Conservation (phyloP, 2,329 filamentous ascomycete genomes). For the Bretziella fagacearum region DNA sequence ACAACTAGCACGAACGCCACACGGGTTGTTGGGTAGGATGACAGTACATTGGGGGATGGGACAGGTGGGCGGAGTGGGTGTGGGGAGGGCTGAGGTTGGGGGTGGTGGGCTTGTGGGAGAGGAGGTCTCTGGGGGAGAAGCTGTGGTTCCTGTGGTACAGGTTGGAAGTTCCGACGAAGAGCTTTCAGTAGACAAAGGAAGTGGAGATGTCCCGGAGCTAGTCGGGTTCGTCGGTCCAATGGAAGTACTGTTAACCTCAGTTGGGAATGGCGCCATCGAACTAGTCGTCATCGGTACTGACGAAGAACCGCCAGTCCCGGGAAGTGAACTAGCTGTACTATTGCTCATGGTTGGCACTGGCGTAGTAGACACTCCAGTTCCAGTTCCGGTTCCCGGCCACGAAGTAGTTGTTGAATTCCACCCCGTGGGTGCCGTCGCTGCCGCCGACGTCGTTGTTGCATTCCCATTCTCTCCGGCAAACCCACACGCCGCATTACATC, state of each 20-base stretch:
- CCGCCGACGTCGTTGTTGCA: background rate
- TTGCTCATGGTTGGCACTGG: background rate
- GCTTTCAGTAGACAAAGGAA: too few relatives aligned
- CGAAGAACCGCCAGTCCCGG: too few relatives aligned
- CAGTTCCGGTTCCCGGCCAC: background rate
- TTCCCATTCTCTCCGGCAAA: background rate
- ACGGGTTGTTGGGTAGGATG: background rate
- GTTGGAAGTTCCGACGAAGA: background rate
- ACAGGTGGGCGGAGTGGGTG: background rate
- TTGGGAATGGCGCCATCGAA: background rate
- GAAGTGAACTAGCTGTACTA: background rate
- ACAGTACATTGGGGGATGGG: background rate
- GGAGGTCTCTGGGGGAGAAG: background rate
- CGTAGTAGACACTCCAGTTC: background rate
- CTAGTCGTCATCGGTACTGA: too few relatives aligned
- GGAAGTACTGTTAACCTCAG: background rate
- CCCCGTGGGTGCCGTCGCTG: background rate
- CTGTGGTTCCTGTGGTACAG: background rate
- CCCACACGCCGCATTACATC: conserved; percentile 5
- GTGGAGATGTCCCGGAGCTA: too few relatives aligned
- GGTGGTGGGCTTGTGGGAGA: background rate
- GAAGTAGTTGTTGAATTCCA: background rate
- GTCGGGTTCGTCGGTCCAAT: background rate
- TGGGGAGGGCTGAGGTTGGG: background rate
- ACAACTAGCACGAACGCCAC: conserved; percentile 2